A percentile compares a stretch with the other conserved stretches of the same genome.
Conservation (phyloP, 495 filamentous ascomycete species). For the Thermochaetoides thermophila region DNA sequence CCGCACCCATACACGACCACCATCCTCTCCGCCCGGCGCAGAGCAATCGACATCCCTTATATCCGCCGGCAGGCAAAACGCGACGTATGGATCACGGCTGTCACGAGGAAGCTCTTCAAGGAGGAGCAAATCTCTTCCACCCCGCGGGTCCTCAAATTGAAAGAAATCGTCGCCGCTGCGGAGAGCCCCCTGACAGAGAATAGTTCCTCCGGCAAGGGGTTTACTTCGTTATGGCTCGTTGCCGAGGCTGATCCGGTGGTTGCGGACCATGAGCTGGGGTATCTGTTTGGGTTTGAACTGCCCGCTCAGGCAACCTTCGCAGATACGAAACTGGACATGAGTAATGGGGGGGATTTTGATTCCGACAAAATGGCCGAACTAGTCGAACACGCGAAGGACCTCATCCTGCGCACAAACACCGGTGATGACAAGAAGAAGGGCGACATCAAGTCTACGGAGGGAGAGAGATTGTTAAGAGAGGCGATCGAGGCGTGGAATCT, state of each 20-base stretch:
- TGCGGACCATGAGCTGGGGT: too few relatives aligned
- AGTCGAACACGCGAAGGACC: too few relatives aligned
- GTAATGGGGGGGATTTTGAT: too few relatives aligned
- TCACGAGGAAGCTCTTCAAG: constrained; percentile 57
- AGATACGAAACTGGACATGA: too few relatives aligned
- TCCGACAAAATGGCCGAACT: too few relatives aligned
- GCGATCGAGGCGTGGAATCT: constrained; percentile 85
- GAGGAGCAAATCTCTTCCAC: constrained; percentile 42
- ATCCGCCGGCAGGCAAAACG: constrained; percentile 63
- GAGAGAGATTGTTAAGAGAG: constrained; percentile 31
- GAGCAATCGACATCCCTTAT: constrained; percentile 45
- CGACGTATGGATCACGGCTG: constrained; percentile 61
- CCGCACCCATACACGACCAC: constrained; percentile 81
- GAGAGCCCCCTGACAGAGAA: too few relatives aligned
- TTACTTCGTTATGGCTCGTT: too few relatives aligned
- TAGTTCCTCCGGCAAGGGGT: too few relatives aligned
- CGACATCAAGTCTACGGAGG: constrained; percentile 13
- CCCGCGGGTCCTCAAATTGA: constrained; percentile 56
- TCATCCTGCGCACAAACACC: constrained; percentile 7
- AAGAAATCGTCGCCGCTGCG: constrained; percentile 62
- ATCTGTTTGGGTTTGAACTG: too few relatives aligned
- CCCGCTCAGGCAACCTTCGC: too few relatives aligned
- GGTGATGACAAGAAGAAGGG: constrained; percentile 7
- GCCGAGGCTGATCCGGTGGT: too few relatives aligned
- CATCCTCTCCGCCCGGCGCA: constrained; percentile 35